phyloP scores from a whole-genome alignment of 371 early-diverging fungal species.

The Rhizomucor pusillus region DNA sequence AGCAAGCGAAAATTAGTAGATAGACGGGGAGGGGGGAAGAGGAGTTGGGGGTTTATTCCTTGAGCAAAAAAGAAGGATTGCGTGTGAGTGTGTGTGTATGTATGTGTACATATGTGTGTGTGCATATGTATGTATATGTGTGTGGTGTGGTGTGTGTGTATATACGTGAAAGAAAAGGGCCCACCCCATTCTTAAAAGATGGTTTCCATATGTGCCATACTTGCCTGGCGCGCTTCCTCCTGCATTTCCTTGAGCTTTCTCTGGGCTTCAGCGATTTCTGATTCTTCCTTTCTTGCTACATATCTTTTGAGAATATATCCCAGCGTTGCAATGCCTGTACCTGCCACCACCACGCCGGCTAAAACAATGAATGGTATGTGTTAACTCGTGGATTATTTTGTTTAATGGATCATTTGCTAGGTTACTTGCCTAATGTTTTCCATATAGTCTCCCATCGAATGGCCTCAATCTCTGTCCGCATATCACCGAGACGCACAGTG shows the following conservation, averaged over 20 bases:
- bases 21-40: no score
- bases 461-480: constrained; percentile 86
- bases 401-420: no score
- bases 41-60: no score
- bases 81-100: no score
- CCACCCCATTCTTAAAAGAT: constrained; percentile 17
- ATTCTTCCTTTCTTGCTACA: constrained; percentile 25
- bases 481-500: constrained; percentile 71
- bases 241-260: constrained; percentile 25
- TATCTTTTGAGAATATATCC: constrained; percentile 36
- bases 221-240: constrained; percentile 41
- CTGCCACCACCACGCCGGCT: constrained; percentile 38
- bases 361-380: not conserved
- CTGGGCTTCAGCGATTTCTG: constrained; percentile 19
- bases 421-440: constrained; percentile 55
- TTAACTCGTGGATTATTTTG: no score
- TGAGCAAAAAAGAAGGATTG: no score
- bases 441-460: constrained; percentile 77
- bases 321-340: constrained; percentile 30
- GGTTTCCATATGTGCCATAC: constrained; percentile 41
- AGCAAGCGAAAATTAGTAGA: no score
- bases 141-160: not conserved
- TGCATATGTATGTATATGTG: no score
- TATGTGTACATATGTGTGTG: no score
- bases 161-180: not conserved